Base-by-base conservation (phyloP, 2,329 filamentous ascomycete species). In the Periconia sp. region DNA sequence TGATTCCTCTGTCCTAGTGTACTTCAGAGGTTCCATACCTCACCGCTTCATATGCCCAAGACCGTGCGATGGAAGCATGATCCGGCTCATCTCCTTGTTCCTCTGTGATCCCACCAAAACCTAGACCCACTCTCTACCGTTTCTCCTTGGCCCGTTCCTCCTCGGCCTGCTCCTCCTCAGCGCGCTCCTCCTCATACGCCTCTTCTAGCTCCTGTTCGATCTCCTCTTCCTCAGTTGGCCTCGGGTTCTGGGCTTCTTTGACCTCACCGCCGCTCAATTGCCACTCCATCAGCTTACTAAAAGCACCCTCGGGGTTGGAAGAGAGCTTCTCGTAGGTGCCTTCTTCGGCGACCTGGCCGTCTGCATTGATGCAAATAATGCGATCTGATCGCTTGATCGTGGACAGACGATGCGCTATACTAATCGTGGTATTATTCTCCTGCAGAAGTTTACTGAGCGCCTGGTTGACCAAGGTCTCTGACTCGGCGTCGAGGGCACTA, bases 241-340 rank as follows among this genome's bases (percentile, higher is more conserved):
- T 56, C 4, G 69, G 70, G n/a, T 56, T 68, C 32, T 55, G 56
- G 1, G 52, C 32, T 13, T 58, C 57, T n/a, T n/a, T n/a, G 6
- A 52, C 50, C 23, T 95, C 90, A 7, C 88, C 87, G 10, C 92
- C 92, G 59, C 82, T 94, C 83, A 97, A 88, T 73, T 99, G 94
- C 92, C 92, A 97, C 72, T 97, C 92, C 94, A 99, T 99, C 39
- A 99, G 78, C 73, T 88, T 94, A 59, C 86, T 92, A 65, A 99
- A 99, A 2, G 92, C 90, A 38, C 92, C 95, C 8, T 87, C 76
- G 12, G 82, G 80, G 46, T 89, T 83, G 4, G 81, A 77, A 38
- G 86, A 88, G 16, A 99, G 80, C 52, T 90, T 82, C 17, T 79
- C 74, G 68, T 95, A 99, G 44, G 86, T 87, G 43, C 94, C 94